These are phyloP conservation scores for Pythium vanterpoolii DNA, from an alignment of 352 stramenopile species.

Conservation along the genomic window DNA sequence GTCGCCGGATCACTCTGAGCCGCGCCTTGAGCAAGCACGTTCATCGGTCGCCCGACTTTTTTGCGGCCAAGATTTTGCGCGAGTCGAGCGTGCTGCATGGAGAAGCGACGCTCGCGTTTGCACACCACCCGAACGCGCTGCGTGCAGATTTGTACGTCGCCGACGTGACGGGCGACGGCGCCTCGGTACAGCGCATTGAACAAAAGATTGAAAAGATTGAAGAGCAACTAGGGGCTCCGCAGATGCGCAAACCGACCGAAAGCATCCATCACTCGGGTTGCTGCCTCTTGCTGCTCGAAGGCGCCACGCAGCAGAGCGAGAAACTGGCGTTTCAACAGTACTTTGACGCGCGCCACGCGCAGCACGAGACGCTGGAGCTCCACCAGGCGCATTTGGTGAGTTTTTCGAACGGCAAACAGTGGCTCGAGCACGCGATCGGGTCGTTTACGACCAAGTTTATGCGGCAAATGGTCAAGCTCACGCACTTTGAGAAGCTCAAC, in stretches of 20 bases:
- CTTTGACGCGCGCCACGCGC: slow-evolving; percentile 43
- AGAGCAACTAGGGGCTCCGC: slow-evolving; percentile 55
- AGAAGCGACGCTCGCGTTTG: slow-evolving; percentile 14
- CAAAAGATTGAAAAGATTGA: slow-evolving; percentile 60
- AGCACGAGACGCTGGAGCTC: slow-evolving; percentile 49
- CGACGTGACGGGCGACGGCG: slow-evolving; percentile 59
- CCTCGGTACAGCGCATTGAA: slow-evolving; percentile 58
- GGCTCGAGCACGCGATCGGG: slow-evolving; percentile 58
- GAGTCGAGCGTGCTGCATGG: slow-evolving; percentile 27
- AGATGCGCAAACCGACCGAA: slow-evolving; percentile 35
- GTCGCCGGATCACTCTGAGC: slow-evolving; percentile 65
- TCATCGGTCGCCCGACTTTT: slow-evolving; percentile 56
- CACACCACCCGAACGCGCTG: slow-evolving; percentile 57
- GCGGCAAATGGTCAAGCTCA: slow-evolving; percentile 79
- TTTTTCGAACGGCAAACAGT: slow-evolving; percentile 68
- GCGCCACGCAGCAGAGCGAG: slow-evolving; percentile 55
- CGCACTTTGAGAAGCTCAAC: slow-evolving; percentile 59
- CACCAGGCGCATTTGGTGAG: slow-evolving; percentile 72
- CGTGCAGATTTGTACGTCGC: slow-evolving; percentile 72
- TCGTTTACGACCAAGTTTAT: slow-evolving; percentile 70
- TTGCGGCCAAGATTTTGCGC: slow-evolving; percentile 61
- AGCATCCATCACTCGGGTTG: slow-evolving; percentile 63
- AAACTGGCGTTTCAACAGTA: slow-evolving; percentile 72
- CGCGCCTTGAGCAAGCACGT: slow-evolving; percentile 64
- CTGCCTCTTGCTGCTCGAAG: slow-evolving; percentile 70